Evolutionary conservation across 257 asterid species (phyloP).

Genomic region (Forsythia suspensa): DNA sequence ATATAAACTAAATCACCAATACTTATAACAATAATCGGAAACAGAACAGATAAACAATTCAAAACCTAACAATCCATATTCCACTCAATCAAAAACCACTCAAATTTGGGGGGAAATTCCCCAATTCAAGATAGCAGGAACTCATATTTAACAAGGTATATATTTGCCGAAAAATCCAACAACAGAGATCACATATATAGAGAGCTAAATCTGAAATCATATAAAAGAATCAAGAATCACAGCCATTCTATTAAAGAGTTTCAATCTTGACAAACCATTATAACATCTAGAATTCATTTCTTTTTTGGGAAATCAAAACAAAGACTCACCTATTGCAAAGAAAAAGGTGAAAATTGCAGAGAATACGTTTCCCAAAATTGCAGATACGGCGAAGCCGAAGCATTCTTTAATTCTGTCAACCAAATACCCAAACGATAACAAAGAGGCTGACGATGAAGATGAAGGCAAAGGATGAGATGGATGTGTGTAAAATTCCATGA

Average conservation of each 20-base stretch:
- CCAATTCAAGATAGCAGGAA: not conserved
- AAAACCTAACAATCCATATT: not conserved
- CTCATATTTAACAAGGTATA: not conserved
- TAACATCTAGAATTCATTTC: conserved; percentile 2
- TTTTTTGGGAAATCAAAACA: not conserved
- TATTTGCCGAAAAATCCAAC: too few relatives aligned
- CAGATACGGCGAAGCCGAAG: conserved; percentile 67
- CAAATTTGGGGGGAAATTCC: not conserved
- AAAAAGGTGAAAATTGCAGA: conserved; percentile 88
- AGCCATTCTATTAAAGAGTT: not conserved
- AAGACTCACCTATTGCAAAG: conserved; percentile 79
- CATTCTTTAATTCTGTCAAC: conserved; percentile 64
- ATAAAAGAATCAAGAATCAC: conserved; percentile 20
- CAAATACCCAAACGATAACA: conserved; percentile 44
- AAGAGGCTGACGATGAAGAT: conserved; percentile 25
- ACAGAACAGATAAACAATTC: not conserved
- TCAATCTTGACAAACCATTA: not conserved
- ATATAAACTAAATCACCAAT: conserved; percentile 4
- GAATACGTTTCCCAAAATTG: conserved; percentile 76
- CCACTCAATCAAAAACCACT: not conserved
- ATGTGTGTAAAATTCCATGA: conserved; percentile 81
- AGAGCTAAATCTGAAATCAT: conserved; percentile 22
- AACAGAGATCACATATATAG: conserved; percentile 24
- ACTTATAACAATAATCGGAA: not conserved
- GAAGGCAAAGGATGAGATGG: conserved; percentile 65